These are phyloP conservation scores for Zopfia rhizophila DNA, from an alignment of 2,329 filamentous ascomycete species.

Conservation along the genomic window DNA sequence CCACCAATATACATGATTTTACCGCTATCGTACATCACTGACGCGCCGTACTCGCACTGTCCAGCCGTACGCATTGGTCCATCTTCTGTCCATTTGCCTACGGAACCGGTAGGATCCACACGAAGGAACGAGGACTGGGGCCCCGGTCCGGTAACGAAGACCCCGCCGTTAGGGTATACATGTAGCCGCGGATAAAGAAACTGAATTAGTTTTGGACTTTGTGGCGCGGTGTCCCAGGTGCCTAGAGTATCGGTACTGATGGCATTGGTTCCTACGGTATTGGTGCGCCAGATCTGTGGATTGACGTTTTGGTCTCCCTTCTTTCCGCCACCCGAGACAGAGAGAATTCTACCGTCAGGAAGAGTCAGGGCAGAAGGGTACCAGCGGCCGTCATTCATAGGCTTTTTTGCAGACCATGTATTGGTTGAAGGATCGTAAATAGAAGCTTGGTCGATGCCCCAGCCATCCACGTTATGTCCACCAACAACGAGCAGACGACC, in stretches of 20 bases:
- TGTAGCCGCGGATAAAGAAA: slow-evolving; percentile 45
- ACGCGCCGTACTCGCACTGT: slow-evolving; percentile 62
- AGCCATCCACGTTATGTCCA: too few species aligned
- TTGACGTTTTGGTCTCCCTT: too few species aligned
- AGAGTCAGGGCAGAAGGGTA: slow-evolving; percentile 45
- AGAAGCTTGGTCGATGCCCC: too few species aligned
- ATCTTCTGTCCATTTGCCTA: too few species aligned
- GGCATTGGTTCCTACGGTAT: slow-evolving; percentile 56
- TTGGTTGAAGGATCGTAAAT: slow-evolving; percentile 54
- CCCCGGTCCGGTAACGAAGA: slow-evolving; percentile 54
- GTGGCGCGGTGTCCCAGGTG: slow-evolving; percentile 31
- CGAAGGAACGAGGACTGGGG: slow-evolving; percentile 64
- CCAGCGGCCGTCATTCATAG: slow-evolving; percentile 72
- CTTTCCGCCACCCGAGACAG: too few species aligned
- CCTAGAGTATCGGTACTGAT: slow-evolving; percentile 68
- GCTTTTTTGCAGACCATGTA: slow-evolving; percentile 60
- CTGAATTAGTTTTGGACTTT: slow-evolving; percentile 29
- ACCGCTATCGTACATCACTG: slow-evolving; percentile 57
- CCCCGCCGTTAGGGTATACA: slow-evolving; percentile 47
- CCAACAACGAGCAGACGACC: too few species aligned
- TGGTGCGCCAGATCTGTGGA: too few species aligned
- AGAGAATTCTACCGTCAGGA: too few species aligned
- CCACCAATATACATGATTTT: slow-evolving; percentile 49
- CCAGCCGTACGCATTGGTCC: too few species aligned
- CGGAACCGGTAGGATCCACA: slow-evolving; percentile 64